These are phyloP conservation scores for Thuidium tamariscinum DNA, from an alignment of 225 moss, liverwort and hornwort species.

Conservation along the genomic window DNA sequence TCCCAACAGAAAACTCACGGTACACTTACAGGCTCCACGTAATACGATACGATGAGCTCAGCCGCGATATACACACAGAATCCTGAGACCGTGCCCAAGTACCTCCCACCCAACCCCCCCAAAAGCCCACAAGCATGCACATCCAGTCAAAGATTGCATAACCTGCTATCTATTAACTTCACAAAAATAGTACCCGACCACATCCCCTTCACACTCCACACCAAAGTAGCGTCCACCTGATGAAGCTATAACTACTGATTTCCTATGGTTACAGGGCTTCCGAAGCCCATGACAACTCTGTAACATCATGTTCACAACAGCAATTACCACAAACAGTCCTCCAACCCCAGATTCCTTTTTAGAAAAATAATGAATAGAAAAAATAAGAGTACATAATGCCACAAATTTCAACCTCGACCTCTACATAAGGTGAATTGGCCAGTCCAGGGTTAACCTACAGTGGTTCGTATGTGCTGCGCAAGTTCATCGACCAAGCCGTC, in stretches of 20 bases:
- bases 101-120: constrained; percentile 26
- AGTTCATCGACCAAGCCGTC: constrained; percentile 7
- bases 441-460: constrained; percentile 35
- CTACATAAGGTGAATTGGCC: constrained; percentile 24
- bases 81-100: constrained; percentile 18
- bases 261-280: neutral
- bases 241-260: neutral
- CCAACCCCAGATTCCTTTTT: neutral
- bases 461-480: constrained; percentile 8
- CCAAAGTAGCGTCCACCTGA: neutral
- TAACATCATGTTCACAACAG: neutral
- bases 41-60: constrained; percentile 23
- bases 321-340: neutral
- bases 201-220: neutral
- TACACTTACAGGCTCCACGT: constrained; percentile 26
- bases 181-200: neutral
- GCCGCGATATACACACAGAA: constrained; percentile 15
- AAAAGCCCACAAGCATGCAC: constrained; percentile 15
- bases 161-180: neutral
- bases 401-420: constrained; percentile 30
- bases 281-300: neutral
- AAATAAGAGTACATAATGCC: constrained; percentile 16
- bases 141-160: constrained; percentile 19
- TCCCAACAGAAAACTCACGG: neutral
- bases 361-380: constrained; percentile 4